phyloP scores from a whole-genome alignment of 2,329 filamentous ascomycete species.

The Aspergillus spinulosporus region DNA sequence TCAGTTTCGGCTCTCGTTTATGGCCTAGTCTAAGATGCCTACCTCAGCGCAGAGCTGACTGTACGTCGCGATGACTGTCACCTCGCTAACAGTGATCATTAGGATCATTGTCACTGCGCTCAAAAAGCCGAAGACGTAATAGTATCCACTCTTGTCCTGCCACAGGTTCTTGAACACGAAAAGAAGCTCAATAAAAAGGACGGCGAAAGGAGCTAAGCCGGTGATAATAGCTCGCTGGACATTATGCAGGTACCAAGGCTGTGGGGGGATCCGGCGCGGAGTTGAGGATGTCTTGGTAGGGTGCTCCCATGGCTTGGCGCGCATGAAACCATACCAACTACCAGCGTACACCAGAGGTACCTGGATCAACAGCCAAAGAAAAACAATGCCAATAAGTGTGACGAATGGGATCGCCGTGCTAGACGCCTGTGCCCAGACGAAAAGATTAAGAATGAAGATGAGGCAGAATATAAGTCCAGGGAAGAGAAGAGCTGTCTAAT shows the following conservation, averaged over 20 bases:
- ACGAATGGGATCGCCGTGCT: conserved; percentile 84
- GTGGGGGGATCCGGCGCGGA: conserved; percentile 70
- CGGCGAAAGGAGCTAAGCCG: conserved; percentile 78
- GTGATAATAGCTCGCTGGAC: conserved; percentile 67
- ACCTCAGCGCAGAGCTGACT: conserved; percentile 73
- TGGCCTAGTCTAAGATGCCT: too few relatives aligned
- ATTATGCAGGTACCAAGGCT: conserved; percentile 72
- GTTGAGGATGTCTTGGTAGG: conserved; percentile 74
- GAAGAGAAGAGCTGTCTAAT: conserved; percentile 69
- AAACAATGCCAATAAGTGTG: conserved; percentile 69
- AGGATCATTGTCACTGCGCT: conserved; percentile 71
- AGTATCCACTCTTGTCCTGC: conserved; percentile 89
- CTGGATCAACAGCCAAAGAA: conserved; percentile 82
- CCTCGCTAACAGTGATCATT: conserved; percentile 75
- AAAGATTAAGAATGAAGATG: conserved; percentile 79
- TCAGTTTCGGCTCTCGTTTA: too few relatives aligned
- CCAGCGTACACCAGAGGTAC: conserved; percentile 80
- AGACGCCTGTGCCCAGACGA: conserved; percentile 86
- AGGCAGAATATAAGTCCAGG: conserved; percentile 74
- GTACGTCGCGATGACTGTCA: conserved; percentile 80
- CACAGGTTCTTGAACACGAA: conserved; percentile 86
- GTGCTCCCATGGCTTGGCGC: conserved; percentile 70
- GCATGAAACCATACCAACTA: conserved; percentile 72
- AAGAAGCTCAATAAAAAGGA: conserved; percentile 83
- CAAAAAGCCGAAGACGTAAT: conserved; percentile 87